phyloP scores from a whole-genome alignment of 768 basidiomycete species.

The Podaxis sp. region DNA sequence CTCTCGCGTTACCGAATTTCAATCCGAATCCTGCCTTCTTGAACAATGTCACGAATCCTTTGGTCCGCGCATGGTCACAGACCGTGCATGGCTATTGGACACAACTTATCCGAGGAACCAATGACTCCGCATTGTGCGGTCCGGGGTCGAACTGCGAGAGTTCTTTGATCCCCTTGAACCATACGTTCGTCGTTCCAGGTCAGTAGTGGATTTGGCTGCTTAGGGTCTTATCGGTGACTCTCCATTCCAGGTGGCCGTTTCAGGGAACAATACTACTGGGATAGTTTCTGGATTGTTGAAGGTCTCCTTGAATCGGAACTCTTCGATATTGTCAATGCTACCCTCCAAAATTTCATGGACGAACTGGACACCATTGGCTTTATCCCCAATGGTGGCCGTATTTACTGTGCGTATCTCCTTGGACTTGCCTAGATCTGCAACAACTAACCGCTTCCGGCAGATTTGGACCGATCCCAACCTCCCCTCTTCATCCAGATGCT shows the following conservation, averaged over 20 bases:
- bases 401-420: conserved; percentile 62
- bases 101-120: conserved; percentile 74
- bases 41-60: conserved; percentile 63
- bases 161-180: conserved; percentile 84
- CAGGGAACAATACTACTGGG: conserved; percentile 76
- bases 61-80: conserved; percentile 70
- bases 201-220: conserved; percentile 26
- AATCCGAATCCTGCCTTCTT: conserved; percentile 65
- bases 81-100: conserved; percentile 89
- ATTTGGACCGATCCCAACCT: conserved; percentile 90
- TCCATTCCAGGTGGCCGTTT: conserved; percentile 59
- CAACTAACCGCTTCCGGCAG: conserved; percentile 31
- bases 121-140: conserved; percentile 65
- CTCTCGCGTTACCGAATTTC: conserved; percentile 61
- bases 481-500: conserved; percentile 94
- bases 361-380: conserved; percentile 83
- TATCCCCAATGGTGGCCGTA: conserved; percentile 92
- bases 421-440: background rate
- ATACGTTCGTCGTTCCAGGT: conserved; percentile 91
- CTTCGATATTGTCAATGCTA: conserved; percentile 67
- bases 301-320: conserved; percentile 84
- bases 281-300: conserved; percentile 84
- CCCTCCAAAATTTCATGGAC: conserved; percentile 95
- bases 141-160: conserved; percentile 67
- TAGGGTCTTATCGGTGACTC: background rate